Conservation (phyloP, 83 land plant species). For the Picea abies region DNA sequence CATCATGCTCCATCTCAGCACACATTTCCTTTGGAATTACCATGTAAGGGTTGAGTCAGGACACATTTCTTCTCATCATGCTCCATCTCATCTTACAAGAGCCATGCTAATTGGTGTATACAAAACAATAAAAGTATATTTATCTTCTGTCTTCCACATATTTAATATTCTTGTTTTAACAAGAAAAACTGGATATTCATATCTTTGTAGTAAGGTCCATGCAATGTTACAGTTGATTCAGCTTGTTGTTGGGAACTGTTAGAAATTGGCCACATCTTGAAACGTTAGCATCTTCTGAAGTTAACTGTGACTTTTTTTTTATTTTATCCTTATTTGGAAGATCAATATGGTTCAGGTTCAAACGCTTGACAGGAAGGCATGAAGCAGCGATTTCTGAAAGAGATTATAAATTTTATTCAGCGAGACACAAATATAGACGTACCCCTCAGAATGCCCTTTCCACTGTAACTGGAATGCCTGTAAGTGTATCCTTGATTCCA, state of each 20-base stretch:
- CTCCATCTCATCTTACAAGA: too few species aligned
- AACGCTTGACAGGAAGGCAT: conserved; percentile 88
- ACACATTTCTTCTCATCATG: not conserved
- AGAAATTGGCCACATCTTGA: not conserved
- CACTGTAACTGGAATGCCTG: conserved; percentile 47
- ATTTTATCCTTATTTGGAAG: not conserved
- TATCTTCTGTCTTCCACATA: not conserved
- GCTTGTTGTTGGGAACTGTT: not conserved
- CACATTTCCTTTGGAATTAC: not conserved
- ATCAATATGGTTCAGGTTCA: conserved; percentile 67
- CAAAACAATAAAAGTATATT: not conserved
- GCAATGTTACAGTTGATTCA: not conserved
- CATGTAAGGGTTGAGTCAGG: not conserved
- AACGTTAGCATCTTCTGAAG: not conserved
- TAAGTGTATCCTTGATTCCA: conserved; percentile 23
- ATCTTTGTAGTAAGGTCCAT: not conserved
- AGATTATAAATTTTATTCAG: conserved; percentile 91
- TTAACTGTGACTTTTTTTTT: not conserved
- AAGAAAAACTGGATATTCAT: not conserved
- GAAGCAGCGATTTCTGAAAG: conserved; percentile 79
- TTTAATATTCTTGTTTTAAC: not conserved
- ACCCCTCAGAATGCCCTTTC: conserved; percentile 52
- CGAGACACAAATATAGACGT: conserved; percentile 94
- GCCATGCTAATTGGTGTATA: not conserved
- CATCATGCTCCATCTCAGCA: not conserved